A percentile compares a stretch with the other conserved stretches of the same genome.
Evolutionary conservation across 208 protist genomes (phyloP).

Genomic region (Acanthamoeba triangularis): DNA sequence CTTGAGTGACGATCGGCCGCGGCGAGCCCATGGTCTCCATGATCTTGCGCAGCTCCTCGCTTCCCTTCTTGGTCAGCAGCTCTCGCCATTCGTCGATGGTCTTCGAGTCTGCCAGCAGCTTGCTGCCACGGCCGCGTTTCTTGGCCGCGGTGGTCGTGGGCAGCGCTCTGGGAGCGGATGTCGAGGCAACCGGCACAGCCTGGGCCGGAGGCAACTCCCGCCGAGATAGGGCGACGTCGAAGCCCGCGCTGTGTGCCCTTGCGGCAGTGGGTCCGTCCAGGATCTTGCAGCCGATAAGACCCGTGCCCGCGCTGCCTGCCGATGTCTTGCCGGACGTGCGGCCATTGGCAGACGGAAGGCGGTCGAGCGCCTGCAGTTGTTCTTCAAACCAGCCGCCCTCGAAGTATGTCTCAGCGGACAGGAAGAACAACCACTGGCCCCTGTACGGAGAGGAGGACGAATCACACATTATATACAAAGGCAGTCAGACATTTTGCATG

Average conservation of each 20-base stretch:
- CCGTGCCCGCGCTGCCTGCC: background rate
- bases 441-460: too few species aligned
- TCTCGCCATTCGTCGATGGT: background rate
- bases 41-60: background rate
- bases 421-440: slow-evolving; percentile 40
- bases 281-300: slow-evolving; percentile 59
- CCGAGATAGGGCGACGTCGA: slow-evolving; percentile 52
- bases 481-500: too few species aligned
- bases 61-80: background rate
- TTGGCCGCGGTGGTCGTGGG: background rate
- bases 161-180: background rate
- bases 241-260: slow-evolving; percentile 23
- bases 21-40: background rate
- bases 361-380: background rate
- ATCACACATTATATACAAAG: too few species aligned
- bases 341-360: background rate
- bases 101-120: background rate
- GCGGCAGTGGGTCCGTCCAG: background rate
- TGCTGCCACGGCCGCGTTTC: background rate
- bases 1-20: background rate
- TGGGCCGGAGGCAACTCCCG: background rate
- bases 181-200: background rate
- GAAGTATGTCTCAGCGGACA: slow-evolving; percentile 31
- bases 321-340: background rate
- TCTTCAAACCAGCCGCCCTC: slow-evolving; percentile 56